A percentile compares a stretch with the other conserved stretches of the same genome.
phyloP scores from a whole-genome alignment of 129 eudicot genomes.

The Smallanthus sonchifolius region DNA sequence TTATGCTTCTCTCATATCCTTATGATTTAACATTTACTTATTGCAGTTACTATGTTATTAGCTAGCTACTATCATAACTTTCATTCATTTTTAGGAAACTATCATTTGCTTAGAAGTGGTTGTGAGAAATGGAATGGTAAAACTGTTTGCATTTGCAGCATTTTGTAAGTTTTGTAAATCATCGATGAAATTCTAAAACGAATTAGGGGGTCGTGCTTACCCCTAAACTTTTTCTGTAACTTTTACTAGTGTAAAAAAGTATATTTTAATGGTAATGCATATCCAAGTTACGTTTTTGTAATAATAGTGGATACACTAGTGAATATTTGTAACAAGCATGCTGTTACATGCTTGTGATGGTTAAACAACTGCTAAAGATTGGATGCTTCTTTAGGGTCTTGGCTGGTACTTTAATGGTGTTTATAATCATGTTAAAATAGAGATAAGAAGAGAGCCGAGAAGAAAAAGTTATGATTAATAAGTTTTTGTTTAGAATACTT shows the following conservation, averaged over 20 bases:
- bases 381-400: neutral
- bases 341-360: neutral
- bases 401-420: neutral
- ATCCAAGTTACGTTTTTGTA: too few species aligned
- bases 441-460: slow-evolving; percentile 1
- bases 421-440: neutral
- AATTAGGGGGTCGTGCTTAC: neutral
- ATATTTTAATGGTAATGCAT: too few species aligned
- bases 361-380: neutral
- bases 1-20: neutral
- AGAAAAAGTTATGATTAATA: neutral
- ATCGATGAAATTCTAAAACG: neutral
- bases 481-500: neutral
- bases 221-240: neutral
- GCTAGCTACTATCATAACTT: neutral
- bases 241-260: neutral
- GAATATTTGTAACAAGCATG: neutral
- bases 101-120: slow-evolving; percentile 1
- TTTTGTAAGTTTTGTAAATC: neutral
- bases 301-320: neutral
- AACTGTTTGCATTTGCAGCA: neutral
- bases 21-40: neutral
- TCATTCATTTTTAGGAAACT: neutral
- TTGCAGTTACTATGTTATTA: neutral
- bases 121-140: slow-evolving; percentile 9